Percentiles rank a stretch among this genome's conserved stretches.
These are phyloP conservation scores for Cladosporium halotolerans DNA, from an alignment of 2,329 filamentous ascomycete species.

Conservation along the genomic window DNA sequence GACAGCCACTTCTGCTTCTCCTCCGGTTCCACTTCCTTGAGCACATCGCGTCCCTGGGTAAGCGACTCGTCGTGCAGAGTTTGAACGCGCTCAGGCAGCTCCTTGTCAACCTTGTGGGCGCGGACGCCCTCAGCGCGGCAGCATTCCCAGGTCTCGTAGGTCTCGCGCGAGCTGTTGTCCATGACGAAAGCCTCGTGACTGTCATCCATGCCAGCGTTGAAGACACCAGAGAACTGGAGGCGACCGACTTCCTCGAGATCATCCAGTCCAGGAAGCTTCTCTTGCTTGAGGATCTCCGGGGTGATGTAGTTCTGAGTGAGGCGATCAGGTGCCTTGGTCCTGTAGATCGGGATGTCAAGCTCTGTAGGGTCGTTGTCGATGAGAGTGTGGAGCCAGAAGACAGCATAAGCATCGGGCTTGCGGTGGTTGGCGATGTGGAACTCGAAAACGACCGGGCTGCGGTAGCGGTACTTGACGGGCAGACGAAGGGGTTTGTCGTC, in stretches of 20 bases:
- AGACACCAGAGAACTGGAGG: slow-evolving; percentile 70
- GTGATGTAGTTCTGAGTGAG: slow-evolving; percentile 91
- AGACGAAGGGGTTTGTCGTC: slow-evolving; percentile 59
- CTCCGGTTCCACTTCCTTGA: slow-evolving; percentile 64
- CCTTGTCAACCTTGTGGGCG: slow-evolving; percentile 59
- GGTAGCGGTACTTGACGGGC: slow-evolving; percentile 84
- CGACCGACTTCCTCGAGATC: slow-evolving; percentile 75
- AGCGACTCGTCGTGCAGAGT: slow-evolving; percentile 76
- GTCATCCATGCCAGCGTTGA: slow-evolving; percentile 85
- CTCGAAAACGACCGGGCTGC: slow-evolving; percentile 84
- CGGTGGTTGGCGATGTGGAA: slow-evolving; percentile 67
- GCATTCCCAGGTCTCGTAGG: slow-evolving; percentile 89
- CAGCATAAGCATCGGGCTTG: slow-evolving; percentile 65
- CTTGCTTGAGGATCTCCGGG: slow-evolving; percentile 60
- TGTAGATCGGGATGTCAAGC: slow-evolving; percentile 88
- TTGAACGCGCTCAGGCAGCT: slow-evolving; percentile 66
- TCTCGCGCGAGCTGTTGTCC: slow-evolving; percentile 85
- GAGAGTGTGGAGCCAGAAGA: slow-evolving; percentile 80
- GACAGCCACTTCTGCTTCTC: slow-evolving; percentile 73
- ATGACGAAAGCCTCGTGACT: slow-evolving; percentile 77
- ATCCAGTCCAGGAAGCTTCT: slow-evolving; percentile 61
- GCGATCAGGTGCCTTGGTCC: slow-evolving; percentile 65
- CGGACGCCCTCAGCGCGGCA: slow-evolving; percentile 84
- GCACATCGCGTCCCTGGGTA: slow-evolving; percentile 70
- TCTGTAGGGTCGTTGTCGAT: slow-evolving; percentile 70